These are phyloP conservation scores for Aspergillus costaricaensis DNA, from an alignment of 2,329 filamentous ascomycete species.

Conservation along the genomic window DNA sequence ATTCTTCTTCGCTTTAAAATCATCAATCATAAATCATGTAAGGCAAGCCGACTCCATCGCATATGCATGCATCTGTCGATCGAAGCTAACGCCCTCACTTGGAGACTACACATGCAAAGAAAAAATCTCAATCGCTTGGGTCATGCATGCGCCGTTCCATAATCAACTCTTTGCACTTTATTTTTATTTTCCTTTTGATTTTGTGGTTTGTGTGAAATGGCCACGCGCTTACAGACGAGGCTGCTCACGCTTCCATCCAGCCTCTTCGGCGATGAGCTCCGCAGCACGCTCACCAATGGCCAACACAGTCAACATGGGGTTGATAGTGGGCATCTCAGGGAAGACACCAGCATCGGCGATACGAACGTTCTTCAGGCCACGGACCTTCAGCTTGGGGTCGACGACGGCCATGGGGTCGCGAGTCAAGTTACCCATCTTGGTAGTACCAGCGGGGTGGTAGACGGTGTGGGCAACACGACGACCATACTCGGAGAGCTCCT, in stretches of 20 bases:
- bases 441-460: conserved; percentile 86
- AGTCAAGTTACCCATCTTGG: conserved; percentile 78
- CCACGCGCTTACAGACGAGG: conserved; percentile 33
- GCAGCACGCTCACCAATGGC: conserved; percentile 80
- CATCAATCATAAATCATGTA: conserved; percentile 18
- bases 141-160: neutral
- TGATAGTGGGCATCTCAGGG: conserved; percentile 82
- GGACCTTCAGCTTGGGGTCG: conserved; percentile 71
- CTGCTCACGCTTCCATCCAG: conserved; percentile 63
- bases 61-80: neutral
- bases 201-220: neutral
- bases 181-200: neutral
- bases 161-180: neutral
- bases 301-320: conserved; percentile 88
- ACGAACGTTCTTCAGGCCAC: conserved; percentile 70
- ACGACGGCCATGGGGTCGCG: conserved; percentile 75
- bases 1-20: conserved; percentile 2
- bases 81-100: neutral
- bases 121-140: neutral
- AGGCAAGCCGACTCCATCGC: neutral
- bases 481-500: conserved; percentile 79
- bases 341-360: conserved; percentile 88
- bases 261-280: conserved; percentile 77
- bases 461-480: conserved; percentile 81
- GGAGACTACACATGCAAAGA: neutral